Evolutionary conservation across 1,139 yeast species (phyloP).

Genomic region (Magnusiomyces fungicola): DNA sequence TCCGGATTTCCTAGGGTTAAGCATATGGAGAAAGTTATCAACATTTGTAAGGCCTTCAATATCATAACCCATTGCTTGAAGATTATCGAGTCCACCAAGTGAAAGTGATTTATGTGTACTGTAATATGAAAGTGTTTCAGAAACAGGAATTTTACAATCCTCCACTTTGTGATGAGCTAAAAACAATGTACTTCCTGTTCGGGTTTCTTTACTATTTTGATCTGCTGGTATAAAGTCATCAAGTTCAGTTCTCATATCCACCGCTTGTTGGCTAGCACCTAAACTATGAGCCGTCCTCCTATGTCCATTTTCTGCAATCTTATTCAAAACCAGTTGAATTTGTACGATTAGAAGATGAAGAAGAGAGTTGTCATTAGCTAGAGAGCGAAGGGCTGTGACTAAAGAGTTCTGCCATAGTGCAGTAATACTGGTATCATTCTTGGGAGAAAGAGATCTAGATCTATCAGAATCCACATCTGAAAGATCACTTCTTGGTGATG

Average conservation of each 20-base stretch:
- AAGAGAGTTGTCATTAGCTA: constrained; percentile 1
- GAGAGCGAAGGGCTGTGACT: background rate
- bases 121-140: background rate
- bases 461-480: no score
- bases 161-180: no score
- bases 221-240: no score
- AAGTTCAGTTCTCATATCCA: no score
- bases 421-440: no score
- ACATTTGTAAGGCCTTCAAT: background rate
- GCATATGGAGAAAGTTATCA: background rate
- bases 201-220: no score
- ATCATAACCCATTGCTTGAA: background rate
- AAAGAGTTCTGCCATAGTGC: constrained; percentile 7
- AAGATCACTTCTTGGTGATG: no score
- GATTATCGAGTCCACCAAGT: background rate
- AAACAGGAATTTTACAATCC: background rate
- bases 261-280: no score
- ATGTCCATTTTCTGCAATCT: background rate
- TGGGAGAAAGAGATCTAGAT: no score
- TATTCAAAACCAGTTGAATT: background rate
- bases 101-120: background rate
- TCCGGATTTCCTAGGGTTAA: background rate
- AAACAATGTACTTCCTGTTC: no score
- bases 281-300: background rate
- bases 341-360: background rate